These are phyloP conservation scores for Collybiopsis confluens DNA, from an alignment of 768 basidiomycete species.

Conservation along the genomic window DNA sequence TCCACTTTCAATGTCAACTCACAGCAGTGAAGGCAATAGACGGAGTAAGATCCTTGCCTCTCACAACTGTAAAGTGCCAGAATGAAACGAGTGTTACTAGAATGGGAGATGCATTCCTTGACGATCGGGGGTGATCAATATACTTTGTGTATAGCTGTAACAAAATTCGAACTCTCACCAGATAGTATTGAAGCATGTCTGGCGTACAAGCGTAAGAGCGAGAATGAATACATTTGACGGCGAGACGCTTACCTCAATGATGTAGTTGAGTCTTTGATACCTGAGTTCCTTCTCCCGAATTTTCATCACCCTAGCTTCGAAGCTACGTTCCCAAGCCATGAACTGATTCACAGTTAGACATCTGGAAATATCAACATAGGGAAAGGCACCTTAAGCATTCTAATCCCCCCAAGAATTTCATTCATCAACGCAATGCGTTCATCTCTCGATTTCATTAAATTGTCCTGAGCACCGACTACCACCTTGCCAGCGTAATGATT, in stretches of 20 bases:
- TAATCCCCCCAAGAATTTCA: conserved; percentile 78
- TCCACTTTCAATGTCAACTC: conserved; percentile 17
- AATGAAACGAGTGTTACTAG: conserved; percentile 59
- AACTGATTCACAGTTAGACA: conserved; percentile 45
- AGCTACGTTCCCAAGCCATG: conserved; percentile 92
- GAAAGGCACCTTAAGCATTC: conserved; percentile 71
- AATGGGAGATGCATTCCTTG: conserved; percentile 47
- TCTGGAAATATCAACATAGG: not conserved
- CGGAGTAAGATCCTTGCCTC: conserved; percentile 67
- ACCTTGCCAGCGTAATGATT: conserved; percentile 84
- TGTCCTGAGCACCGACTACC: conserved; percentile 74
- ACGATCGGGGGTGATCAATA: conserved; percentile 15
- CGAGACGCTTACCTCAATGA: conserved; percentile 58
- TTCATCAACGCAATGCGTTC: conserved; percentile 92
- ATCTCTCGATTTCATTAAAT: conserved; percentile 88
- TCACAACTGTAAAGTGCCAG: conserved; percentile 71
- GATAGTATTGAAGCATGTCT: conserved; percentile 46
- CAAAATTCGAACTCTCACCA: conserved; percentile 25
- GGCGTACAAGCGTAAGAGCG: not conserved
- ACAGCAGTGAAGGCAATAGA: conserved; percentile 80
- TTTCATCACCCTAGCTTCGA: conserved; percentile 69
- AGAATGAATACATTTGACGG: not conserved
- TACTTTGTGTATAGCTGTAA: too few species aligned
- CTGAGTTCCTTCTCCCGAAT: conserved; percentile 79
- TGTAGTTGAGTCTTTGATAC: conserved; percentile 83